A percentile compares a stretch with the other conserved stretches of the same genome.
Conservation (phyloP, 306 rosid species). For the Dryas drummondii region DNA sequence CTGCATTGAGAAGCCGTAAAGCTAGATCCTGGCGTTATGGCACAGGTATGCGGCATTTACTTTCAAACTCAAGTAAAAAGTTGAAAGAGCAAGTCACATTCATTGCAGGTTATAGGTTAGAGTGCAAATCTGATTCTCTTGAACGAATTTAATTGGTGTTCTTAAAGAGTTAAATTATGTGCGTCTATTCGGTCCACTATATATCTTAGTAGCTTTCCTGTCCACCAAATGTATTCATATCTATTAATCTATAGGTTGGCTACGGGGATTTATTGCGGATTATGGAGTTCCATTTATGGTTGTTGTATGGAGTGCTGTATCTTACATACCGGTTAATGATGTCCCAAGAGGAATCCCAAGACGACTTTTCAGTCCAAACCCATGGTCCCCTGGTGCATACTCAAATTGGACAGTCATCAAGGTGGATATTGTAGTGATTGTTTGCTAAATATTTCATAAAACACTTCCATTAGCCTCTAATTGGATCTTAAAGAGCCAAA, state of each 20-base stretch:
- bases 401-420: slow-evolving; percentile 90
- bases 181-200: not conserved
- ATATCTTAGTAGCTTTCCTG: slow-evolving; percentile 14
- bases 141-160: slow-evolving; percentile 14
- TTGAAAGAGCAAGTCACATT: not conserved
- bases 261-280: slow-evolving; percentile 83
- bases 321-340: slow-evolving; percentile 78
- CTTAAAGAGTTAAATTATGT: not conserved
- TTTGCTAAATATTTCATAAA: not conserved
- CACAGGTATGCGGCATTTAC: slow-evolving; percentile 51
- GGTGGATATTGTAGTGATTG: slow-evolving; percentile 43
- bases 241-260: slow-evolving; percentile 61
- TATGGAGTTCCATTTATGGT: slow-evolving; percentile 97
- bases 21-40: slow-evolving; percentile 99
- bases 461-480: slow-evolving; percentile 8
- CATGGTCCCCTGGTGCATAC: slow-evolving; percentile 96
- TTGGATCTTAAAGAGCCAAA: slow-evolving; percentile 2
- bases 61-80: not conserved
- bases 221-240: slow-evolving; percentile 20
- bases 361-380: slow-evolving; percentile 93
- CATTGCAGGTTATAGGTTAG: not conserved
- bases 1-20: slow-evolving; percentile 82
- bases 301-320: slow-evolving; percentile 80
- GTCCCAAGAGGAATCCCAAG: slow-evolving; percentile 92
- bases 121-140: slow-evolving; percentile 15